Base-by-base conservation (phyloP, 108 stramenopile genomes). In the Thalassiosira profunda region DNA sequence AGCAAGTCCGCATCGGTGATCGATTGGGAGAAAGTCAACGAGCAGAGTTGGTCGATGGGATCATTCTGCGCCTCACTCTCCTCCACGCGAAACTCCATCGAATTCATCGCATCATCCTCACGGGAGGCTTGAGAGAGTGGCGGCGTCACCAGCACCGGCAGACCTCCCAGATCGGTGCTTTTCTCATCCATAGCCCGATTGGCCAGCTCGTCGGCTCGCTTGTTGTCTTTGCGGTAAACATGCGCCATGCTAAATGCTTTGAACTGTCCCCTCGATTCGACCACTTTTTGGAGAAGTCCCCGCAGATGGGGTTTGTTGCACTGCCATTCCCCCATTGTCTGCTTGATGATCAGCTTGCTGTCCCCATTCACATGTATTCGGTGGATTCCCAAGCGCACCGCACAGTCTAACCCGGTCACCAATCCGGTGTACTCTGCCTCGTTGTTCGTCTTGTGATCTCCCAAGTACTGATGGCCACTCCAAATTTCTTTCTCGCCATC, bases 101-200 rank as follows among this genome's bases (percentile, higher is more conserved):
- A 3, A 4, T 5, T 20, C 12, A 59, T 24, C 36, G n/a, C n/a
- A n/a, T n/a, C n/a, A n/a, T n/a, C n/a, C n/a, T n/a, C n/a, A n/a
- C n/a, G n/a, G n/a, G n/a, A n/a, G n/a, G n/a, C 58, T 59, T 42
- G 4, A 36, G 38, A 42, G 4, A 8, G 15, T 3, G 26, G 30
- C 20, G 35, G 56, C 38, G 8, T 36, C 3, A 8, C 8, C 9
- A 6, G 40, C n/a, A 42, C 4, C 23, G 4, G 6, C 4, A 26
- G 41, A 41, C 41, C 14, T 3, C 58, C 58, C 20, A 59, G 17
- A 59, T 59, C 40, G 4, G 58, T 59, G 3, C 5, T 35, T 23
- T 42, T 59, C 4, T 76, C 71, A 72, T 91, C 88, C 89, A 94
- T 94, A 20, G 93, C 93, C 54, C 83, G 83, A 56, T 94, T 94